Conservation (phyloP, 1,284 basidiomycete genomes). For the Rugosomyces carneus region DNA sequence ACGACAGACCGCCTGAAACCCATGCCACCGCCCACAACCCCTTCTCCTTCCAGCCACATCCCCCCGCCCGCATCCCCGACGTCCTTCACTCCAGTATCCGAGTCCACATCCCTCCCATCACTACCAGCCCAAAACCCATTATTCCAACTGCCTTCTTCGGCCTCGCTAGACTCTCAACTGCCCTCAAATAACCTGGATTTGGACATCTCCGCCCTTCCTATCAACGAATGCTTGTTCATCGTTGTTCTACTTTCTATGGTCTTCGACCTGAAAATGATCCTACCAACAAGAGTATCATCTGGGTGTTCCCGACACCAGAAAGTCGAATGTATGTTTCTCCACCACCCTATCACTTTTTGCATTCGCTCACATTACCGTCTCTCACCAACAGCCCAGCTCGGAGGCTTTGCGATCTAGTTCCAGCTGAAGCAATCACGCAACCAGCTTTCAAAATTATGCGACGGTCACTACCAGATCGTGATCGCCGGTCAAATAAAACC, state of each 20-base stretch:
- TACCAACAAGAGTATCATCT: constrained; percentile 51
- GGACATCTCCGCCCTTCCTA: constrained; percentile 40
- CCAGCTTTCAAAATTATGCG: constrained; percentile 84
- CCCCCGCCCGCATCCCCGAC: constrained; percentile 15
- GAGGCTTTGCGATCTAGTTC: constrained; percentile 70
- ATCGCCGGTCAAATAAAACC: constrained; percentile 43
- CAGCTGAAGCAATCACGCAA: constrained; percentile 58
- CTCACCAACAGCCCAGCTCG: constrained; percentile 49
- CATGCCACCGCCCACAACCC: constrained; percentile 8
- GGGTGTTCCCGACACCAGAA: constrained; percentile 48
- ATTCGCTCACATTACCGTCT: not conserved
- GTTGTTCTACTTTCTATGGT: constrained; percentile 74
- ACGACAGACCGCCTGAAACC: constrained; percentile 10
- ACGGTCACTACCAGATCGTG: constrained; percentile 47
- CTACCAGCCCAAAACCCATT: constrained; percentile 7
- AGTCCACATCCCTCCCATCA: constrained; percentile 10
- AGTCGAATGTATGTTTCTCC: constrained; percentile 60
- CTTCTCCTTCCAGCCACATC: constrained; percentile 13
- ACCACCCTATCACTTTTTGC: constrained; percentile 5
- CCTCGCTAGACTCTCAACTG: constrained; percentile 9
- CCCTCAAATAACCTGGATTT: constrained; percentile 11
- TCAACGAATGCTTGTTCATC: constrained; percentile 75
- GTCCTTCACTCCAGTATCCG: constrained; percentile 14
- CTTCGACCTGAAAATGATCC: constrained; percentile 61
- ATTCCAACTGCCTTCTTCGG: constrained; percentile 13